phyloP scores from a whole-genome alignment of 139 green algal species.

The Astrephomene gubernaculifera region DNA sequence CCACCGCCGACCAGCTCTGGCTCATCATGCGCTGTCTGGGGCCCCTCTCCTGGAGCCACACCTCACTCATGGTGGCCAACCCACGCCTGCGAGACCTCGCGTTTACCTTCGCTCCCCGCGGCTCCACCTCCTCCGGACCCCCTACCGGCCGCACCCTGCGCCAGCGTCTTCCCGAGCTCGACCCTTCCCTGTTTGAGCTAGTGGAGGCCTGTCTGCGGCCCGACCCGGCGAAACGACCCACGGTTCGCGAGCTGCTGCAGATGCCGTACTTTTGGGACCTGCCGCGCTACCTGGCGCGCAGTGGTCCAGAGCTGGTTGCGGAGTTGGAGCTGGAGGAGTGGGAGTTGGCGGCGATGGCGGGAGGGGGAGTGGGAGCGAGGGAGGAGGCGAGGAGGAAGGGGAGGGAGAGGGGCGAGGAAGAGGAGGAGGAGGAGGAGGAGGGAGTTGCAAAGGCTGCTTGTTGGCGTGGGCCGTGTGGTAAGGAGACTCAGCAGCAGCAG shows the following conservation, averaged over 20 bases:
- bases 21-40: constrained; percentile 72
- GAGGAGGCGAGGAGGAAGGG: not conserved
- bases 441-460: no score
- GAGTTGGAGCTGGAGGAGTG: not conserved
- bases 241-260: not conserved
- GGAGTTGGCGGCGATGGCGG: not conserved
- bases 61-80: constrained; percentile 1
- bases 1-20: constrained; percentile 82
- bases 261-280: constrained; percentile 32
- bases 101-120: not conserved
- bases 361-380: not conserved
- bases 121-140: not conserved
- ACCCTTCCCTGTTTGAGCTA: not conserved
- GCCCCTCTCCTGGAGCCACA: constrained; percentile 54
- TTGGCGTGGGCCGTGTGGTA: no score
- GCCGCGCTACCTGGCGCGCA: not conserved
- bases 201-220: not conserved
- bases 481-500: no score
- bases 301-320: not conserved
- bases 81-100: not conserved
- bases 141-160: not conserved
- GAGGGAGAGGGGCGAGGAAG: not conserved
- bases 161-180: no score
- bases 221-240: not conserved
- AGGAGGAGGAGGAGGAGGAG: not conserved